phyloP scores from a whole-genome alignment of 257 asterid genomes.

The Solanum etuberosum region DNA sequence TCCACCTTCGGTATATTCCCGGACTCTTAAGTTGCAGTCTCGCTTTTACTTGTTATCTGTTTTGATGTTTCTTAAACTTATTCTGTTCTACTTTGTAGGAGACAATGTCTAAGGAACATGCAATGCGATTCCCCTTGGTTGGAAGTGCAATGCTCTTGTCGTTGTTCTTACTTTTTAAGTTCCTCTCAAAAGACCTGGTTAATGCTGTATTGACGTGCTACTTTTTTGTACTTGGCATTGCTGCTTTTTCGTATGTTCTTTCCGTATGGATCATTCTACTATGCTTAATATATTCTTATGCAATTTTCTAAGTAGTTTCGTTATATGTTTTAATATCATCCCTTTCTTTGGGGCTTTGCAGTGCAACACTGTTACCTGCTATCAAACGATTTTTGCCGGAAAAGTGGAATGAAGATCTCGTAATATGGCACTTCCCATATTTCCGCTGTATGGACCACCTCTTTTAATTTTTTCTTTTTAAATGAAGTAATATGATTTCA shows the following conservation, averaged over 20 bases:
- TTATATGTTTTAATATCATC: neutral
- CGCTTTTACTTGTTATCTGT: neutral
- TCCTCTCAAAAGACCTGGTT: slow-evolving; percentile 95
- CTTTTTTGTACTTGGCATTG: slow-evolving; percentile 84
- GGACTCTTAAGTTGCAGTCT: neutral
- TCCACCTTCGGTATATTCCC: slow-evolving; percentile 70
- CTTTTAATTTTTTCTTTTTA: neutral
- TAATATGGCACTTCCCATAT: slow-evolving; percentile 65
- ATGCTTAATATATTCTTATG: neutral
- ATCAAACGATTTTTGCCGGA: slow-evolving; percentile 65
- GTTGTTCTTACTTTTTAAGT: slow-evolving; percentile 89
- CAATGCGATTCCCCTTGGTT: slow-evolving; percentile 89
- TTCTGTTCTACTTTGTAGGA: slow-evolving; percentile 43
- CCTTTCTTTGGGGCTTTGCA: slow-evolving; percentile 20
- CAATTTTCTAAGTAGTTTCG: neutral
- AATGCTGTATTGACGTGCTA: slow-evolving; percentile 96
- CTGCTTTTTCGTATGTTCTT: slow-evolving; percentile 87
- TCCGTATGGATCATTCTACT: slow-evolving; percentile 12
- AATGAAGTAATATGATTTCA: neutral
- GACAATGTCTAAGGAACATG: slow-evolving; percentile 95
- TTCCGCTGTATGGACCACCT: slow-evolving; percentile 35
- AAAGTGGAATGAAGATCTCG: slow-evolving; percentile 69
- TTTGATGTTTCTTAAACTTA: neutral
- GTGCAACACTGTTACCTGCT: slow-evolving; percentile 85
- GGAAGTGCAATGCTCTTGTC: slow-evolving; percentile 97